Evolutionary conservation across 176 grass and related monocot species (phyloP).

Genomic region (Oropetium thomaeum): DNA sequence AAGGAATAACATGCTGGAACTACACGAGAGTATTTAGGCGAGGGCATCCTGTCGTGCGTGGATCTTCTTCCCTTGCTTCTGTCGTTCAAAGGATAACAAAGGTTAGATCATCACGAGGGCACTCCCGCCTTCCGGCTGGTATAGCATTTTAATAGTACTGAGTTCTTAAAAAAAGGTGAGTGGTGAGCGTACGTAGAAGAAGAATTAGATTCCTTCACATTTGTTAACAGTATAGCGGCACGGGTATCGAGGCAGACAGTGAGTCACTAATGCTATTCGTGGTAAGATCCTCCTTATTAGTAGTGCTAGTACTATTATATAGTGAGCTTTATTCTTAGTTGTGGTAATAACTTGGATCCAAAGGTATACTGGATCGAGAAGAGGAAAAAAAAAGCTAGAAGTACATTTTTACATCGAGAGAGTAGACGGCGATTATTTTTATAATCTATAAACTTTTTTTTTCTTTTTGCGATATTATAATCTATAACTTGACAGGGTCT

Average conservation of each 20-base stretch:
- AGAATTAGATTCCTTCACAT: slow-evolving; percentile 5
- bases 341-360: background rate
- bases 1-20: too few species aligned
- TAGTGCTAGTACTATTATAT: too few species aligned
- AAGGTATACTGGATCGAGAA: too few species aligned
- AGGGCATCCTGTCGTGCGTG: slow-evolving; percentile 30
- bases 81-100: background rate
- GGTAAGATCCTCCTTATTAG: background rate
- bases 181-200: background rate
- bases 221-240: background rate
- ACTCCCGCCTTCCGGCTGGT: background rate
- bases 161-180: background rate
- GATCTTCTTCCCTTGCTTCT: background rate
- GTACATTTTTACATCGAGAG: too few species aligned
- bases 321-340: background rate
- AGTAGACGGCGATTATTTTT: too few species aligned
- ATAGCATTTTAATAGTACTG: background rate
- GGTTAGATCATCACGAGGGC: background rate
- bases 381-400: too few species aligned
- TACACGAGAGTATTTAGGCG: background rate
- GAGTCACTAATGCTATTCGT: background rate
- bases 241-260: background rate
- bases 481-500: background rate
- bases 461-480: too few species aligned
- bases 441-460: too few species aligned